These are phyloP conservation scores for Penicillium fuscoglaucum DNA, from an alignment of 2,329 filamentous ascomycete genomes.

Conservation along the genomic window DNA sequence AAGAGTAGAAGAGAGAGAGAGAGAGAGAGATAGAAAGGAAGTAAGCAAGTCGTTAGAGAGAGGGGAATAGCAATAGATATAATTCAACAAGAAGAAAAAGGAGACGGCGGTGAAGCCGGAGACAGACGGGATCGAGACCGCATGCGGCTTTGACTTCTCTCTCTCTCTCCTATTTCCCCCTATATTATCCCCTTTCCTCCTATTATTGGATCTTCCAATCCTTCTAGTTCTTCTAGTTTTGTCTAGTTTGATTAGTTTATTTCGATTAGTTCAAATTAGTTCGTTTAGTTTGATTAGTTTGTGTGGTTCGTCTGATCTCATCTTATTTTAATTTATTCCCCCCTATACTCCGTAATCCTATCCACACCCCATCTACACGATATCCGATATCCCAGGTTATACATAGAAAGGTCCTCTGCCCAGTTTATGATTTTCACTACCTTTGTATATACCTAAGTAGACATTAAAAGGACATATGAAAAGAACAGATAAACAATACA, in stretches of 20 bases:
- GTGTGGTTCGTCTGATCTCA: neutral
- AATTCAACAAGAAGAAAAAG: constrained; percentile 1
- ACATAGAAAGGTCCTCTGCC: too few relatives aligned
- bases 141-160: constrained; percentile 16
- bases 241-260: neutral
- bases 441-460: neutral
- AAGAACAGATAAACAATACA: neutral
- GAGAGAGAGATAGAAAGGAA: neutral
- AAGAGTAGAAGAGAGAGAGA: neutral
- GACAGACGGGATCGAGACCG: constrained; percentile 16
- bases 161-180: neutral
- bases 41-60: neutral
- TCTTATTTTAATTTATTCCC: neutral
- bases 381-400: neutral
- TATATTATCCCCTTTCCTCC: neutral
- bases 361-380: neutral
- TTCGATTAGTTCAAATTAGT: neutral
- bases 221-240: neutral
- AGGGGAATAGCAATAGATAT: neutral
- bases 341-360: neutral
- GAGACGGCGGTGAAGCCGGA: constrained; percentile 25
- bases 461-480: neutral
- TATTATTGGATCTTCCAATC: neutral
- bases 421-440: neutral
- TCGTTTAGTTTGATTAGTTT: neutral